Evolutionary conservation across 2,329 filamentous ascomycete genomes (phyloP).

Genomic region (Cryphonectria nitschkei): DNA sequence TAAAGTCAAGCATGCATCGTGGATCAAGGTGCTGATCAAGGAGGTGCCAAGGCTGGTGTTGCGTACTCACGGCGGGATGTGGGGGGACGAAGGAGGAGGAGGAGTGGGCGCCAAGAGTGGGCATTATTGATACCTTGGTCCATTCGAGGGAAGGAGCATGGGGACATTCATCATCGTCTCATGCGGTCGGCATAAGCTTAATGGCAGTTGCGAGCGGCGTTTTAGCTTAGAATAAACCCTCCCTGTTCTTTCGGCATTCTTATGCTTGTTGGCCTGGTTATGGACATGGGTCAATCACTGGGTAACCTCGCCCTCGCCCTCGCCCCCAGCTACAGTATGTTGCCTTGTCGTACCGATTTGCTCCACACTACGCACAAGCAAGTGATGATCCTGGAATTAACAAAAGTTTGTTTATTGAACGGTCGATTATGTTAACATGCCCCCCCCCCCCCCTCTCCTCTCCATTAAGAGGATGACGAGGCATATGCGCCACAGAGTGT

Average conservation of each 20-base stretch:
- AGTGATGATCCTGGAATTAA: background rate
- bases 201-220: background rate
- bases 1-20: background rate
- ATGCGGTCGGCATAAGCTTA: background rate
- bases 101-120: background rate
- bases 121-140: background rate
- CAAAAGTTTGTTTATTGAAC: background rate
- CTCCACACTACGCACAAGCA: background rate
- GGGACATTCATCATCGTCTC: background rate
- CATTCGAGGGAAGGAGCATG: background rate
- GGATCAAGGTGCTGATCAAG: constrained; percentile 2
- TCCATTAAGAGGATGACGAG: background rate
- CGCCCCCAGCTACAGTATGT: background rate
- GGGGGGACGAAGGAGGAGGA: background rate
- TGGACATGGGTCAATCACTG: background rate
- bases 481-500: background rate
- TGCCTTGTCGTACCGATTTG: background rate
- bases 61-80: background rate
- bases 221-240: background rate
- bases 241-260: background rate
- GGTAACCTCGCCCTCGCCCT: background rate
- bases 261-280: background rate
- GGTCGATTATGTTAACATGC: background rate
- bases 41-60: constrained; percentile 6
- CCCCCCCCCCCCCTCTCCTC: background rate